Percentiles rank a stretch among this genome's conserved stretches.
Conservation (phyloP, 2,329 filamentous ascomycete species). For the Chaetomium sp. region DNA sequence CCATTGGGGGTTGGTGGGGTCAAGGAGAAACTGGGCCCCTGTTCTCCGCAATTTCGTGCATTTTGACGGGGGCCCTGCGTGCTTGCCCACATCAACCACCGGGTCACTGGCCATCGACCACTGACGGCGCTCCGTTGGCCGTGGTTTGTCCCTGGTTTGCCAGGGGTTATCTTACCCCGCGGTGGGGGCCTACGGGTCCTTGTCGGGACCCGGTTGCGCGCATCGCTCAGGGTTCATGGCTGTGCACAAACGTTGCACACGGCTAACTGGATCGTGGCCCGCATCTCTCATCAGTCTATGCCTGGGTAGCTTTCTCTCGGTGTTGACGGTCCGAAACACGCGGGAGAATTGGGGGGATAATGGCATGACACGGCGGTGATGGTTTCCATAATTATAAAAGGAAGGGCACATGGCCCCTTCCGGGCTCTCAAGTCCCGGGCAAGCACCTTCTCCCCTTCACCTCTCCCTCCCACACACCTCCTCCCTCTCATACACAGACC, state of each 20-base stretch:
- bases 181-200: conserved; percentile 28
- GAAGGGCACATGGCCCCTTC: conserved; percentile 16
- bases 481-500: conserved; percentile 6
- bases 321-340: conserved; percentile 54
- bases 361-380: conserved; percentile 32
- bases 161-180: conserved; percentile 30
- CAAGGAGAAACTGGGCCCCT: neutral
- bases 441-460: conserved; percentile 4
- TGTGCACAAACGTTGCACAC: conserved; percentile 22
- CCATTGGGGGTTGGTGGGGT: conserved; percentile 20
- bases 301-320: conserved; percentile 50
- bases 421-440: neutral
- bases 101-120: neutral
- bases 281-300: conserved; percentile 35
- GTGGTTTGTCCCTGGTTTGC: no score
- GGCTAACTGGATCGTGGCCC: conserved; percentile 24
- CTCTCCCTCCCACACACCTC: neutral
- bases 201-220: conserved; percentile 18
- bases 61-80: neutral
- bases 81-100: conserved; percentile 5
- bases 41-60: conserved; percentile 4
- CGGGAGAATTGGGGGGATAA: conserved; percentile 45
- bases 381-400: conserved; percentile 31
- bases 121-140: neutral
- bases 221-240: conserved; percentile 1